A percentile compares a stretch with the other conserved stretches of the same genome.
phyloP scores from a whole-genome alignment of 768 basidiomycete species.

The Aureoboletus auriporus region DNA sequence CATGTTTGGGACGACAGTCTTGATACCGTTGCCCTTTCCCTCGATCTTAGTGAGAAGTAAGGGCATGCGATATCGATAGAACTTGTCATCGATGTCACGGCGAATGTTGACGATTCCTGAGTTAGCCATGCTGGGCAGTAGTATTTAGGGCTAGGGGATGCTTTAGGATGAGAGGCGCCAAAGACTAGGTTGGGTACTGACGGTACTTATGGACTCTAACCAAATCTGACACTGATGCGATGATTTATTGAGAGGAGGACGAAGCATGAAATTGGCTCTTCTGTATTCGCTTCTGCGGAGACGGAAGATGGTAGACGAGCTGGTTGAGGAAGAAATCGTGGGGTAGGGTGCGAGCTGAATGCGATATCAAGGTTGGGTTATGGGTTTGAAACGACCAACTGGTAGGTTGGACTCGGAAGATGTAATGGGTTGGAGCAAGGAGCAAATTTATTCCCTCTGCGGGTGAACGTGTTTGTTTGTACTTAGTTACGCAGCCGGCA shows the following conservation, averaged over 20 bases:
- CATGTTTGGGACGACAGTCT: constrained; percentile 99
- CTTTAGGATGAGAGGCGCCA: background rate
- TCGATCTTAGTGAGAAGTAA: constrained; percentile 93
- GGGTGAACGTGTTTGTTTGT: background rate
- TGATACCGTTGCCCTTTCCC: constrained; percentile 99
- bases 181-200: constrained; percentile 25
- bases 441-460: constrained; percentile 22
- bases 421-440: background rate
- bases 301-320: constrained; percentile 29
- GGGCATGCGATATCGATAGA: constrained; percentile 98
- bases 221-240: constrained; percentile 58
- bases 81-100: constrained; percentile 95
- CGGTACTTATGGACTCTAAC: constrained; percentile 51
- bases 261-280: constrained; percentile 75
- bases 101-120: constrained; percentile 86
- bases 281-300: constrained; percentile 27
- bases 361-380: background rate
- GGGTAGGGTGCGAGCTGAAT: constrained; percentile 7
- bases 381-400: constrained; percentile 2
- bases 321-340: constrained; percentile 28
- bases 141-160: constrained; percentile 51
- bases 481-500: no score
- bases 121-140: constrained; percentile 73
- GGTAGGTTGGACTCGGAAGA: background rate
- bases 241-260: constrained; percentile 73